phyloP scores from a whole-genome alignment of 768 basidiomycete species.

The Pisolithus microcarpus region DNA sequence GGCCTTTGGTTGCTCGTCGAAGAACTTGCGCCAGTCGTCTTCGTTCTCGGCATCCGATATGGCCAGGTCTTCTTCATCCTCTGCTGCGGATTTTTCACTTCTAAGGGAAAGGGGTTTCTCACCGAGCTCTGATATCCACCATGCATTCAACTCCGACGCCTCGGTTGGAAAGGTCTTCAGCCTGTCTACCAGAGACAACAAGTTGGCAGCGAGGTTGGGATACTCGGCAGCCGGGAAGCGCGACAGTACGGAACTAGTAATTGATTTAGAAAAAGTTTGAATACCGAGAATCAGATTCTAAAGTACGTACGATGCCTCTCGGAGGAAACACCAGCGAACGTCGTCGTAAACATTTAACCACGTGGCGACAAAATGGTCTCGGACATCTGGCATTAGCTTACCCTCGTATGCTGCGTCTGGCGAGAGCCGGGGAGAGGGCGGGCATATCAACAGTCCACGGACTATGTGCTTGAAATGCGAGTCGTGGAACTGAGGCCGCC shows the following conservation, averaged over 20 bases:
- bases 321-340: slow-evolving; percentile 83
- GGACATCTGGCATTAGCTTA: slow-evolving; percentile 50
- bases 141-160: slow-evolving; percentile 58
- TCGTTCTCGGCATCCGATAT: slow-evolving; percentile 26
- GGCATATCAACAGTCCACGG: slow-evolving; percentile 53
- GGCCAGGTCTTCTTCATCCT: slow-evolving; percentile 28
- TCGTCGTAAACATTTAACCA: slow-evolving; percentile 80
- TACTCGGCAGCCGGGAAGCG: slow-evolving; percentile 22
- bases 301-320: slow-evolving; percentile 59
- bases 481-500: slow-evolving; percentile 59
- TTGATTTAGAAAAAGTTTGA: slow-evolving; percentile 1
- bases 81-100: slow-evolving; percentile 30
- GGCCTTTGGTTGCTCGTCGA: slow-evolving; percentile 52
- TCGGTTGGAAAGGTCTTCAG: slow-evolving; percentile 72
- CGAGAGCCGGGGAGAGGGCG: slow-evolving; percentile 35
- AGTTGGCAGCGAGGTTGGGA: slow-evolving; percentile 40
- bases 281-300: neutral
- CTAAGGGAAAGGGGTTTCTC: slow-evolving; percentile 48
- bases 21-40: slow-evolving; percentile 76
- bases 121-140: slow-evolving; percentile 72
- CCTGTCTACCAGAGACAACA: slow-evolving; percentile 59
- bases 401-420: slow-evolving; percentile 22
- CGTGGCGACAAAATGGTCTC: slow-evolving; percentile 55
- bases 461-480: slow-evolving; percentile 62
- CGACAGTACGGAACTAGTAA: slow-evolving; percentile 19